A percentile compares a stretch with the other conserved stretches of the same genome.
These are phyloP conservation scores for Talaromyces verruculosus DNA, from an alignment of 2,329 filamentous ascomycete genomes.

Conservation along the genomic window DNA sequence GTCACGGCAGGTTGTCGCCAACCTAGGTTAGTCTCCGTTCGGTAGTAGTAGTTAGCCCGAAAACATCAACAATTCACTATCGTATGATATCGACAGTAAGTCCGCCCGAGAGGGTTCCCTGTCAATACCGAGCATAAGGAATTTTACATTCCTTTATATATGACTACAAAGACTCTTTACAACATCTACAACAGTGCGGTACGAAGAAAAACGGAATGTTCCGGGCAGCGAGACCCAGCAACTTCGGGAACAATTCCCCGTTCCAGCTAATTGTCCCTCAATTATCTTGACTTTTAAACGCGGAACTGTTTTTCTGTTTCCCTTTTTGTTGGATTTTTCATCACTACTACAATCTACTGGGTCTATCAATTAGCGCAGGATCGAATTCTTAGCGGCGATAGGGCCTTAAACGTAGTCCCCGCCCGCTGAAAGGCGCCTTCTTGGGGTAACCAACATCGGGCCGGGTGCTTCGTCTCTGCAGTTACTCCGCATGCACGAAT, in stretches of 20 bases:
- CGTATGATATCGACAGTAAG: not conserved
- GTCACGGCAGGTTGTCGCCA: not conserved
- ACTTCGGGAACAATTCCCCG: conserved; percentile 8
- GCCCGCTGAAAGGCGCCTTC: not conserved
- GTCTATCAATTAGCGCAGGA: not conserved
- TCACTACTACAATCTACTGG: too few species aligned
- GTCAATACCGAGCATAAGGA: not conserved
- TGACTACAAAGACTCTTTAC: not conserved
- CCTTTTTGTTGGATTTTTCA: not conserved
- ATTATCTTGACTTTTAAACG: not conserved
- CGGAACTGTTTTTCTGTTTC: not conserved
- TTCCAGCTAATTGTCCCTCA: conserved; percentile 9
- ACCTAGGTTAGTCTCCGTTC: not conserved
- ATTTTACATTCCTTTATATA: not conserved
- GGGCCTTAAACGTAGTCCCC: not conserved
- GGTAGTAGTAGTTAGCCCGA: not conserved
- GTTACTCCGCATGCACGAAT: not conserved
- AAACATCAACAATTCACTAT: not conserved
- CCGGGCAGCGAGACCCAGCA: not conserved
- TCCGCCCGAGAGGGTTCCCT: not conserved
- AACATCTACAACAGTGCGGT: not conserved
- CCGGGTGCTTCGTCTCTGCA: not conserved
- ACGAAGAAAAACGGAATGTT: not conserved
- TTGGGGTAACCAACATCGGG: not conserved
- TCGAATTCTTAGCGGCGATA: not conserved